Base-by-base conservation (phyloP, 192 early-diverging fungal genomes). In the Backusella psychrophila region DNA sequence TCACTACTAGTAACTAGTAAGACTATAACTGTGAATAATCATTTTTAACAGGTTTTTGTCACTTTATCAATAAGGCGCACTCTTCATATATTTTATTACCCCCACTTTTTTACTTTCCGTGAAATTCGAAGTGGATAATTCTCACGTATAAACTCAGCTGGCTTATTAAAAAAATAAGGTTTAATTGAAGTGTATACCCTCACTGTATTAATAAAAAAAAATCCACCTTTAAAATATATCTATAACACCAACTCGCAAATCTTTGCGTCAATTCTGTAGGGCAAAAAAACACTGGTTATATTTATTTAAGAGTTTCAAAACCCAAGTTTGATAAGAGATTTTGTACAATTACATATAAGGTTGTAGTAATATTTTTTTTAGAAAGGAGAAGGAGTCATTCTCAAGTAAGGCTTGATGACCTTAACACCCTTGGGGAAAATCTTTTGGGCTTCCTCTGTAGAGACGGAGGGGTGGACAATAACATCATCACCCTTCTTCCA, bases 401-500 rank as follows among this genome's bases (percentile, higher is more conserved):
- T 93, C 38, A 98, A 86, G 77, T 98, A 98, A 38, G 96, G 94
- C 85, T 92, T 91, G 52, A 94, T 86, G 44, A 89, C 89, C 75
- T 87, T 89, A 81, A 92, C 92, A 59, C 90, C 90, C 70, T 81
- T 81, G 12, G 95, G 95, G 90, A 98, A 98, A 6, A 94, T 79
- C 74, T 81, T 87, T 31, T 86, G 85, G n/a, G 96, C 98, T 80
- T 95, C 93, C 41, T 94, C 93, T 77, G 92, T 91, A 19, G 87
- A 74, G 42, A 98, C 91, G 15, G 90, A 88, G 73, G 94, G 92
- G 78, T 95, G 96, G 52, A 99, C 90, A 80, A 99, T 98, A 41
- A 98, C 96, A 65, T 96, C 92, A 53, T 93, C 89, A 33, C 92
- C 93, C 33, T 89, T 86, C 80, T 87, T 90, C 98, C 98, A 99